Conservation (phyloP, 1,139 yeast species). For the Wickerhamiella infanticola region DNA sequence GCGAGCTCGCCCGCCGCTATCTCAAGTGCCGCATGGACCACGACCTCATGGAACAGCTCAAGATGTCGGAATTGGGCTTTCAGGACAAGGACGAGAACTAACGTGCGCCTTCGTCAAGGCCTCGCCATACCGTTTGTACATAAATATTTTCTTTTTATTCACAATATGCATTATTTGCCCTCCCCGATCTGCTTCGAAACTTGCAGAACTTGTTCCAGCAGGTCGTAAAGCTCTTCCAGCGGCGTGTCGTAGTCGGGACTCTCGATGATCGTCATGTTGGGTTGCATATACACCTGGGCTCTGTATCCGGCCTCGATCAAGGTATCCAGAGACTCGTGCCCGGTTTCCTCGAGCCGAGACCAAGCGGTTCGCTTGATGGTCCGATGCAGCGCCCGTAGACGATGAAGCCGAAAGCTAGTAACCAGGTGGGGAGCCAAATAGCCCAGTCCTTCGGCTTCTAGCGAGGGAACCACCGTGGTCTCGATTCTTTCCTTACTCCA, state of each 20-base stretch:
- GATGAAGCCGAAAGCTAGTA: neutral
- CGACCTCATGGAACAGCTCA: slow-evolving; percentile 15
- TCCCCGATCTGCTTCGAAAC: neutral
- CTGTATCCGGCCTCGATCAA: neutral
- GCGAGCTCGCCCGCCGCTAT: slow-evolving; percentile 67
- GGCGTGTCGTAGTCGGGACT: neutral
- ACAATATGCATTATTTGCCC: no score
- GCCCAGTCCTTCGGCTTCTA: neutral
- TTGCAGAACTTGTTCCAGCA: neutral
- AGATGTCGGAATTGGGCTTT: slow-evolving; percentile 15
- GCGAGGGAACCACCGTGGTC: neutral
- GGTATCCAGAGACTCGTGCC: neutral
- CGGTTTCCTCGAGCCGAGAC: neutral
- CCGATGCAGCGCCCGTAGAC: neutral
- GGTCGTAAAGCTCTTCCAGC: neutral
- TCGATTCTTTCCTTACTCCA: neutral
- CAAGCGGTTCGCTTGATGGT: neutral
- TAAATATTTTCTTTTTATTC: no score
- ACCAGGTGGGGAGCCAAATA: neutral
- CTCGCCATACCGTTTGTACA: no score
- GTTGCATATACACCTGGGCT: neutral
- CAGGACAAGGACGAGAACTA: slow-evolving; percentile 1
- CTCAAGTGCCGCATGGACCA: slow-evolving; percentile 82
- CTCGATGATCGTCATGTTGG: neutral
- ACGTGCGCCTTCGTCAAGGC: no score